Percentiles rank a stretch among this genome's conserved stretches.
These are phyloP conservation scores for Candida xyloterini DNA, from an alignment of 805 yeast species.

Conservation along the genomic window DNA sequence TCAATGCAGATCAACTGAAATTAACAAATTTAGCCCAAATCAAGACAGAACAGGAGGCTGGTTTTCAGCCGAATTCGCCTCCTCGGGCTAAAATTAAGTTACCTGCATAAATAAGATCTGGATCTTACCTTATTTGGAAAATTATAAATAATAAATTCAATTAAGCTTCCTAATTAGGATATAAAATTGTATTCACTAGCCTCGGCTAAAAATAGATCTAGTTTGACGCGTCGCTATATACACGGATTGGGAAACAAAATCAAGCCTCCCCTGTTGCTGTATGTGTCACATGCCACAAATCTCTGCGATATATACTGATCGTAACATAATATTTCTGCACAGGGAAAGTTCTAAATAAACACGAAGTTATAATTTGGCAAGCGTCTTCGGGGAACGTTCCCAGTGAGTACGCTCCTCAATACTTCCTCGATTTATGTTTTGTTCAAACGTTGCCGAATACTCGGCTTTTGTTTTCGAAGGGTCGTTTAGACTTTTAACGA, in stretches of 20 bases:
- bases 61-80: conserved; percentile 9
- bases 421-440: conserved; percentile 37
- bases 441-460: conserved; percentile 43
- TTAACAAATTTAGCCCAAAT: conserved; percentile 5
- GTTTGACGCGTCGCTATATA: conserved; percentile 3
- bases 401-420: conserved; percentile 35
- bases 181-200: not conserved
- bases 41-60: conserved; percentile 18
- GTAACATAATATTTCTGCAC: not conserved
- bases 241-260: not conserved
- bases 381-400: conserved; percentile 17
- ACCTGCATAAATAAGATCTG: conserved; percentile 14
- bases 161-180: conserved; percentile 11
- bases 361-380: conserved; percentile 12
- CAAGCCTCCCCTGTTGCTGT: conserved; percentile 2
- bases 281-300: too few species aligned
- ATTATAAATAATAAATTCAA: conserved; percentile 7
- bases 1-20: conserved; percentile 6
- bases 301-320: not conserved
- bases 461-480: conserved; percentile 56
- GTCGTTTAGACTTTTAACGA: conserved; percentile 49
- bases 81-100: conserved; percentile 7
- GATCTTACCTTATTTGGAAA: conserved; percentile 6
- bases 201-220: conserved; percentile 3
- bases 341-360: not conserved